Base-by-base conservation (phyloP, 306 rosid genomes). In the Casuarina equisetifolia region DNA sequence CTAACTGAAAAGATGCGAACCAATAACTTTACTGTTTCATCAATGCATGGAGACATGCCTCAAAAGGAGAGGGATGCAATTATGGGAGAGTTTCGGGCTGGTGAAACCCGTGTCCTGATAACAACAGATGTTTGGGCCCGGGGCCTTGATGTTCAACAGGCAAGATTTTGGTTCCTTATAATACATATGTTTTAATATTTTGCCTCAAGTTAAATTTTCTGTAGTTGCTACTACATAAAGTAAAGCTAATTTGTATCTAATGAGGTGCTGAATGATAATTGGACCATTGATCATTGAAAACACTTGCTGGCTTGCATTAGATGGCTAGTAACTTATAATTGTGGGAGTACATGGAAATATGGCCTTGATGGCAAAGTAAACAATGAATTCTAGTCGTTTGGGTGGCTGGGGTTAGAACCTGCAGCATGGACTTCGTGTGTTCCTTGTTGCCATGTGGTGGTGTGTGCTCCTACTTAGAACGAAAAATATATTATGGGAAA, bases 41-140 rank as follows among this genome's bases (percentile, higher is more conserved):
- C 97, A 40, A 95, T 95, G 99, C 99, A 95, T 51, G 99, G 99
- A 19, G 99, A 95, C 85, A 95, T 95, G 97, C 99, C 99, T 70
- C 99, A 95, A 78, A 95, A 73, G 80, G 99, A 95, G 82, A 86
- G 99, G 86, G 99, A 95, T 76, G 97, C 97, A 58, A 95, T 95
- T 72, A 95, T 95, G 99, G 88, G 82, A 36, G 97, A 95, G 89
- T 95, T 95, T 42, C 93, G 99, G 50, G 72, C 88, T 78, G 99
- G 97, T 59, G 82, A 90, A 72, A 95, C 98, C 66, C 97, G 98
- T 35, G 98, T 95, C 16, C 91, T 95, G 66, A 95, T 95, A 51
- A 95, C 98, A 46, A 95, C 98, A 15, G 98, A 95, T 87, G 97
- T 95, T 76, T 95, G 98, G 98, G 98, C 98, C 10, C 90, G 98